Evolutionary conservation across 2,329 filamentous ascomycete genomes (phyloP), one percentile per base, ranked within the genome.

Genomic region (Drechslerella dactyloides): DNA sequence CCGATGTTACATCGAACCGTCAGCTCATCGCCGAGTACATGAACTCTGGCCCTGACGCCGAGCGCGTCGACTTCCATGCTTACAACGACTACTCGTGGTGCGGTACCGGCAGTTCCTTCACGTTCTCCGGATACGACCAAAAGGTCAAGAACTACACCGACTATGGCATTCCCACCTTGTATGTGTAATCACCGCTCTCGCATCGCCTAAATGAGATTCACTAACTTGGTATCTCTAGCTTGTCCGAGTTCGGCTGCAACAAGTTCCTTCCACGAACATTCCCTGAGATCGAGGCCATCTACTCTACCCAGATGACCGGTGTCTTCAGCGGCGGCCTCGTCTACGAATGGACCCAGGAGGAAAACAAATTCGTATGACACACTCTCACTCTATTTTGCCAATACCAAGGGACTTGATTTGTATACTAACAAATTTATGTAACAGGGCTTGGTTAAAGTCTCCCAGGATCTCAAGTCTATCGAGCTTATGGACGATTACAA

Each of bases 321-420:
- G 92, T 97, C 77, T 97, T 96, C 85, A 97, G 93, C 44, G 94
- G 94, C 77, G 94, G 94, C 80, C 86, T 99, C 42, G 90, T 97
- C 80, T 99, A 97, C 82, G 93, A 97, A 81, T 99, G 96, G 83
- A 88, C 90, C 8, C 82, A 89, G 78, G 91, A 96, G 81, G 84
- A 84, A 73, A 91, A 88, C 82, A 84, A 88, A 51, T 97, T 87
- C 80, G 93, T 70, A 59, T n/a, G 60, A 46, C 57, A 17, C 37
- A 21, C 15, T 10, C 53, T 48, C 15, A 27, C 17, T 15, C 33
- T 15, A 1, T 11, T 24, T 35, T 52, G 10, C 11, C 1, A 13
- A 50, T 1, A 54, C n/a, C n/a, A n/a, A n/a, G n/a, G n/a, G n/a
- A n/a, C n/a, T n/a, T n/a, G 27, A 7, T 37, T 17, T n/a, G n/a